Base-by-base conservation (phyloP, 352 stramenopile species). In the Nothophytophthora sp. region DNA sequence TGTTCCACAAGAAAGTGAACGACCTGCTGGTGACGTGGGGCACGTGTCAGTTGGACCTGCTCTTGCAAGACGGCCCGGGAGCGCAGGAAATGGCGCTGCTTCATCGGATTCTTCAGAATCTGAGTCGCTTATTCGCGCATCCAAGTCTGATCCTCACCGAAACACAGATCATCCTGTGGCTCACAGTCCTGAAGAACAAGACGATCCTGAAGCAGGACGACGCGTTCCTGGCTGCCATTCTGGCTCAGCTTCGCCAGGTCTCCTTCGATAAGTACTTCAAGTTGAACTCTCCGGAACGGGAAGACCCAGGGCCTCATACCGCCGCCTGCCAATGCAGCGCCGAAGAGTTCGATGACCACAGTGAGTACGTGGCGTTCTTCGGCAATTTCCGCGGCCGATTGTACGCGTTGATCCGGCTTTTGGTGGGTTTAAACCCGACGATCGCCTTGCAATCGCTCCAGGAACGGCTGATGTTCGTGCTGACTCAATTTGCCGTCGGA, bases 251-350 rank as follows among this genome's bases (percentile, higher is more conserved):
- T n/a, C 76, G 74, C 18, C 67, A 84, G 35, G 69, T 83, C 6
- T 77, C 73, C 9, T 86, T 88, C 13, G 80, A 90, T 13, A 92
- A 90, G 46, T 92, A 90, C 58, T 92, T 92, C 42, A 90, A 88
- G 50, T 39, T 92, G 3, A 56, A 70, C 2, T 90, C 79, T 0
- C 82, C 82, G 1, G 78, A 90, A 18, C 79, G 79, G 16, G 77
- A 85, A 0, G 45, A 61, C 27, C 37, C 56, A 0, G 68, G 65
- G 1, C 16, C 35, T 18, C 36, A 81, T 16, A 76, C 55, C 8
- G 28, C 50, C 19, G 65, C 63, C 5, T 81, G 67, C 37, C 33
- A 65, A 16, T 78, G 69, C 44, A 85, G 74, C 30, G 67, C 50
- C 33, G 50, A 80, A 53, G 82, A 92, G 12, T 92, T 90, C 50